Percentiles rank a stretch among this genome's conserved stretches.
These are phyloP conservation scores for Sungouiella blattae DNA, from an alignment of 805 yeast species.

Conservation along the genomic window DNA sequence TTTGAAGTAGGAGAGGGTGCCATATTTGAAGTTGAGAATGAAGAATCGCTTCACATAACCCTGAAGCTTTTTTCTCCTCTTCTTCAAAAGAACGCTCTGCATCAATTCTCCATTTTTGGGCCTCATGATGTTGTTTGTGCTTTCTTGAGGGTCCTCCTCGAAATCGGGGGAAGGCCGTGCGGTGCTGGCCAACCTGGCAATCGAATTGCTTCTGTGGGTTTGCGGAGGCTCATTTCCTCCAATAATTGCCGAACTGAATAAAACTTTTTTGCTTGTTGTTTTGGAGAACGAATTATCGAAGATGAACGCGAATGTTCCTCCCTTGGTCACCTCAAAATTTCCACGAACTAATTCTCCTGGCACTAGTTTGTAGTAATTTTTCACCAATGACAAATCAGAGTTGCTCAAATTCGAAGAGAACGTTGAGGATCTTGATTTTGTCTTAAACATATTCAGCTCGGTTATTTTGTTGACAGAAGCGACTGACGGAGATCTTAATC, in stretches of 20 bases:
- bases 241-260: constrained; percentile 47
- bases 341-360: constrained; percentile 65
- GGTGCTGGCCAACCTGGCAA: background rate
- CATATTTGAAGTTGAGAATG: constrained; percentile 74
- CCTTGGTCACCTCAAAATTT: constrained; percentile 50
- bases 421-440: constrained; percentile 34
- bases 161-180: background rate
- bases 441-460: constrained; percentile 27
- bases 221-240: background rate
- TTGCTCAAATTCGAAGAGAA: constrained; percentile 38
- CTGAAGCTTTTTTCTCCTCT: constrained; percentile 76
- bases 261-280: constrained; percentile 74
- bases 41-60: constrained; percentile 86
- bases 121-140: constrained; percentile 16
- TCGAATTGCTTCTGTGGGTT: background rate
- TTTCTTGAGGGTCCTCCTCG: background rate
- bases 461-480: constrained; percentile 34
- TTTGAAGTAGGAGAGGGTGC: constrained; percentile 80
- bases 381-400: constrained; percentile 48
- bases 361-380: constrained; percentile 49
- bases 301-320: constrained; percentile 80
- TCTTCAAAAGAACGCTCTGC: constrained; percentile 76
- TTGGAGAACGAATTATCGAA: constrained; percentile 91
- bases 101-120: constrained; percentile 66
- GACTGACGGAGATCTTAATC: constrained; percentile 27